phyloP scores from a whole-genome alignment of 306 rosid genomes.

The Dryas drummondii region DNA sequence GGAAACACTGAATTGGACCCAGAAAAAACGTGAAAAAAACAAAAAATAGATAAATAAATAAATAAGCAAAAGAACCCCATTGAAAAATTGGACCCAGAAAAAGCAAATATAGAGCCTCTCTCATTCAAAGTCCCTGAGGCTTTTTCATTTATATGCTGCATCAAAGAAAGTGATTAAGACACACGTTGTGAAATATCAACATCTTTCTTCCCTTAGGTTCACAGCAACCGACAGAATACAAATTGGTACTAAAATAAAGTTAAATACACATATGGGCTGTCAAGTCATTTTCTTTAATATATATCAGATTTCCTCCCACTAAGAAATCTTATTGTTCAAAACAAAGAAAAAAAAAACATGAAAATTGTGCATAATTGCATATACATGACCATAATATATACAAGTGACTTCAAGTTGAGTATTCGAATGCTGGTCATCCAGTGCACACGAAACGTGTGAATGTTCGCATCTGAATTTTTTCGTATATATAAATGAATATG shows the following conservation, averaged over 20 bases:
- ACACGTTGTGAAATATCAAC: slow-evolving; percentile 22
- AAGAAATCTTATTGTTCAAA: not conserved
- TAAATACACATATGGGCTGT: slow-evolving; percentile 28
- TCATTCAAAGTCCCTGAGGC: slow-evolving; percentile 9
- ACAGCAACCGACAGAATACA: slow-evolving; percentile 29
- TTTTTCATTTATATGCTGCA: slow-evolving; percentile 4
- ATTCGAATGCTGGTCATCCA: too few species aligned
- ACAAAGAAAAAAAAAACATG: not conserved
- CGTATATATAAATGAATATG: not conserved
- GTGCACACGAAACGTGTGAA: too few species aligned
- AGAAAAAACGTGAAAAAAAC: not conserved
- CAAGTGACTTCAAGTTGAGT: too few species aligned
- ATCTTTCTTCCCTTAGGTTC: slow-evolving; percentile 19
- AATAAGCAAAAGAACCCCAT: not conserved
- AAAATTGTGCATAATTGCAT: not conserved
- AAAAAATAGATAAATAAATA: not conserved
- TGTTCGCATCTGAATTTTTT: too few species aligned
- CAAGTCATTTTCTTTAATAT: slow-evolving; percentile 22
- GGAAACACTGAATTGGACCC: not conserved
- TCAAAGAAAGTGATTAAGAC: slow-evolving; percentile 17
- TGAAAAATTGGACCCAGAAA: slow-evolving; percentile 12
- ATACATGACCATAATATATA: not conserved
- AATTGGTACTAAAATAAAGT: slow-evolving; percentile 17
- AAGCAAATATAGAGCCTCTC: not conserved
- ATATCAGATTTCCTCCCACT: not conserved